These are phyloP conservation scores for Penstemon barbatus DNA, from an alignment of 257 asterid genomes.

Conservation along the genomic window DNA sequence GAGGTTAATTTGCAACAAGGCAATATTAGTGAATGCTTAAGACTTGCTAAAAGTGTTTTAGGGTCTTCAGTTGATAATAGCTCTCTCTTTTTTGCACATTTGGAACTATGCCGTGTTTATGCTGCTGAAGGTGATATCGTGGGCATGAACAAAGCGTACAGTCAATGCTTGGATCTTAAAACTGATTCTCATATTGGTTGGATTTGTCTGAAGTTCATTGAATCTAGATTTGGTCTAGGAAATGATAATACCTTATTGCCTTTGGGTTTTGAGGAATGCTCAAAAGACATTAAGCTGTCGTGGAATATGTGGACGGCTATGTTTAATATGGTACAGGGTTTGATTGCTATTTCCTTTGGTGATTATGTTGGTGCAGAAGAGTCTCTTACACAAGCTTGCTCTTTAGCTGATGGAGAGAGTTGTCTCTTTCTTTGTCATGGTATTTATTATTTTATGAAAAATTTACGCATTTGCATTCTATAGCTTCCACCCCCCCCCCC, in stretches of 20 bases:
- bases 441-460: conserved; percentile 45
- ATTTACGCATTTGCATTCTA: conserved; percentile 17
- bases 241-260: conserved; percentile 47
- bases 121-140: conserved; percentile 55
- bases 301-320: conserved; percentile 73
- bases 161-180: conserved; percentile 71
- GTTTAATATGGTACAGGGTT: conserved; percentile 75
- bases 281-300: conserved; percentile 57
- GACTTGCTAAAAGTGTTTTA: conserved; percentile 58
- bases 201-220: conserved; percentile 76
- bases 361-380: conserved; percentile 76
- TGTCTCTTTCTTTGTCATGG: conserved; percentile 83
- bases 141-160: conserved; percentile 54
- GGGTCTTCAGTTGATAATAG: conserved; percentile 50
- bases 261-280: conserved; percentile 62
- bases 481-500: too few species aligned
- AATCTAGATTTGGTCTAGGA: conserved; percentile 59
- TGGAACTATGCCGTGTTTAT: conserved; percentile 81
- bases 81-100: conserved; percentile 77
- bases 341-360: conserved; percentile 59
- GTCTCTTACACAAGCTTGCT: conserved; percentile 68
- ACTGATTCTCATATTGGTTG: conserved; percentile 79
- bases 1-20: conserved; percentile 81
- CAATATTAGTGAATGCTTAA: conserved; percentile 56
- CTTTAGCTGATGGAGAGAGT: conserved; percentile 57